Evolutionary conservation across 78 protist species (phyloP), one percentile per base, ranked within the genome.

Genomic region (Dictyostelium citrinum): DNA sequence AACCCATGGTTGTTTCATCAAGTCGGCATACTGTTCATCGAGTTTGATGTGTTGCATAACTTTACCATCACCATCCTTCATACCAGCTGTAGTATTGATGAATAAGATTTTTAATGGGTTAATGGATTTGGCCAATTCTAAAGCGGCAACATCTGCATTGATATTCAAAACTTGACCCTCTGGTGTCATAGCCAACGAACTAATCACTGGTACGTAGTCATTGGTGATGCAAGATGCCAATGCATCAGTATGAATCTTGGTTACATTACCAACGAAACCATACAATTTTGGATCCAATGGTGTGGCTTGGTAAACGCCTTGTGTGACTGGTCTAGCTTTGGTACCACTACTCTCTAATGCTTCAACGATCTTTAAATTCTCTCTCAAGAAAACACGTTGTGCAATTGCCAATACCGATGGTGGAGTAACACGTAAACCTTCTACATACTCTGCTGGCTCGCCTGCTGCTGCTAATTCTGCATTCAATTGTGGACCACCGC

Each of bases 401-500:
- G 97, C 97, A 68, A 90, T 90, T 24, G 84, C 82, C 82, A 95
- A 91, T 5, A 93, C 95, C 5, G 24, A 43, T 41, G 90, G 74
- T 61, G 90, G 93, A 22, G 97, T 95, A 22, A 90, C 95, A 64
- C 97, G 91, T 27, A 95, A 68, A 49, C 97, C 97, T n/a, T 95
- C 95, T 27, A 81, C 90, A 72, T 90, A 95, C 45, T 80, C 96
- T 22, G 97, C 81, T 80, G 83, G 79, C 29, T 84, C 83, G 51
- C 90, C 90, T 14, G 84, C 90, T 5, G 81, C 77, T 31, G 81
- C 83, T 8, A 95, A 75, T 22, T 78, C 84, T 3, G 82, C 83
- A 49, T 95, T 95, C 46, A 95, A 80, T 82, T 95, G 97, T 55
- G 97, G 97, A n/a, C 97, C 97, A 81, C 95, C 97, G 82, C 97